phyloP scores from a whole-genome alignment of 2,329 filamentous ascomycete genomes.

The Trichoderma pleuroti region DNA sequence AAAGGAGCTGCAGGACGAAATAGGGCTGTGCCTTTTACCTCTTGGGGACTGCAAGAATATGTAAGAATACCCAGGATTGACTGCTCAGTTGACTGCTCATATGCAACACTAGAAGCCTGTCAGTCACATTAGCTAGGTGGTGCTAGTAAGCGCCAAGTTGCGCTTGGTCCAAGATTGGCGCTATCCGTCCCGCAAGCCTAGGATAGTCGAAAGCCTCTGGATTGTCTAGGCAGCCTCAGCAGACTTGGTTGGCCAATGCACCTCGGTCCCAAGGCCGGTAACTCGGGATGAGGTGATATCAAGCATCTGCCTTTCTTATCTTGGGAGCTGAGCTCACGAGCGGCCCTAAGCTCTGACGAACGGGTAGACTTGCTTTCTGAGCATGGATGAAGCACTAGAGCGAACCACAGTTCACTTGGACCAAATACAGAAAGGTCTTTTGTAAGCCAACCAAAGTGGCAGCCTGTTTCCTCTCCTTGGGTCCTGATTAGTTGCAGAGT shows the following conservation, averaged over 20 bases:
- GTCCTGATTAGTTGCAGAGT: neutral
- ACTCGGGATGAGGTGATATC: neutral
- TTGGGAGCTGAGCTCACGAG: neutral
- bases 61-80: neutral
- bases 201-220: neutral
- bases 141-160: neutral
- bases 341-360: neutral
- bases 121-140: neutral
- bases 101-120: neutral
- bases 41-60: neutral
- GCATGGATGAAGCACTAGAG: neutral
- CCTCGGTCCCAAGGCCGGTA: neutral
- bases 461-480: neutral
- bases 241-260: neutral
- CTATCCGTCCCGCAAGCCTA: neutral
- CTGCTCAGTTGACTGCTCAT: neutral
- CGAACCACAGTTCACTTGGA: neutral
- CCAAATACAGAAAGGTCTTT: neutral
- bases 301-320: neutral
- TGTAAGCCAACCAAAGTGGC: neutral
- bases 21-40: neutral
- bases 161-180: neutral
- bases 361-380: neutral
- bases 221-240: neutral
- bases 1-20: neutral